Evolutionary conservation across 2,329 filamentous ascomycete species (phyloP), one percentile per base, ranked within the genome.

Genomic region (Trichoderma afroharzianum): DNA sequence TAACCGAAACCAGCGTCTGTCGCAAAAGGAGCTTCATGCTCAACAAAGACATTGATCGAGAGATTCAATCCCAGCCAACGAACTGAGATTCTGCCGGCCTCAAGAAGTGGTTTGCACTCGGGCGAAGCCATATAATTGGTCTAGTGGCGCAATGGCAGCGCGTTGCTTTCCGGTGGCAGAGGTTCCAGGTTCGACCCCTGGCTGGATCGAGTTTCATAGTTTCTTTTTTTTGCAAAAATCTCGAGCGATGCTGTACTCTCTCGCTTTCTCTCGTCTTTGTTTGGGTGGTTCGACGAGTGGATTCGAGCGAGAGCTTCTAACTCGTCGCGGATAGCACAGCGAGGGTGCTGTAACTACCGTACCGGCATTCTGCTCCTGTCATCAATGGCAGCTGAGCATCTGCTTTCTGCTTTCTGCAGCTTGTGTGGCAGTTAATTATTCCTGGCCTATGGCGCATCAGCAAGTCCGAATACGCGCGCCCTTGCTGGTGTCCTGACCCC

Each of bases 161-260:
- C 75, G 76, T 79, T 76, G 76, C 77, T 78, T 79, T 80, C 79
- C 77, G 79, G 79, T 79, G 79, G 78, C 75, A 75, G 77, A 80
- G 77, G 77, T 64, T 80, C 74, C 75, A 79, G 78, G 79, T 79
- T 80, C 79, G 79, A 80, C 76, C 78, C 79, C 78, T 78, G 76
- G 75, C 75, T 57, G 70, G 55, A 76, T 80, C 73, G 79, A 64
- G 61, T 47, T 50, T 63, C 1, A 62, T 28, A n/a, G 55, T 32
- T 53, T 14, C n/a, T 61, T 47, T 67, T 67, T 57, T 53, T 36
- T 43, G 63, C 28, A 21, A 18, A 36, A 28, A 59, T 24, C 39
- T 32, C 55, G n/a, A n/a, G n/a, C n/a, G n/a, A n/a, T n/a, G n/a
- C n/a, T n/a, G n/a, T n/a, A n/a, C n/a, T n/a, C n/a, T 18, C 43